Conservation (phyloP, 805 yeast species). For the Suhomyces sp. region DNA sequence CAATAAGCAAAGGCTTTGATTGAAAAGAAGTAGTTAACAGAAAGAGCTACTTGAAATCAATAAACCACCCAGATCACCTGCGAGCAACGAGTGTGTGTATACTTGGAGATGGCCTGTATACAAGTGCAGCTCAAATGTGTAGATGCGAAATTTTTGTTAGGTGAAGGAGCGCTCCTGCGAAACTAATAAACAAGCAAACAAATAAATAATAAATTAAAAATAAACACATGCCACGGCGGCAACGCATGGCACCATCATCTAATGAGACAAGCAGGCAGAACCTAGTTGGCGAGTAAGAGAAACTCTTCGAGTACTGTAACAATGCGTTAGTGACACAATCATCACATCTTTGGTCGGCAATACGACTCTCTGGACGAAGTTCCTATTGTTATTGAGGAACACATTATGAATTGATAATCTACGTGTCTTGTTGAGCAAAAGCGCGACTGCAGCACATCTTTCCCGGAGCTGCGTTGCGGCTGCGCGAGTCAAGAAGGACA, state of each 20-base stretch:
- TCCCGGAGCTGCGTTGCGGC: not conserved
- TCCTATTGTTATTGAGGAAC: not conserved
- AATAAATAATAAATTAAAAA: not conserved
- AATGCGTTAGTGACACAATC: not conserved
- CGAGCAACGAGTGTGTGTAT: not conserved
- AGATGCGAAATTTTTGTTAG: not conserved
- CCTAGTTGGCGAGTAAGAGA: not conserved
- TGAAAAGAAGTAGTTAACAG: not conserved
- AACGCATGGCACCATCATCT: not conserved
- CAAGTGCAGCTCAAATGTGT: not conserved
- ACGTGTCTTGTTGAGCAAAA: not conserved
- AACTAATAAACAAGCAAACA: not conserved
- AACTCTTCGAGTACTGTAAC: not conserved
- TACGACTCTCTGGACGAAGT: not conserved
- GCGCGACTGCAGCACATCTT: not conserved
- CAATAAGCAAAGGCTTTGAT: not conserved
- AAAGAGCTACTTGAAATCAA: not conserved
- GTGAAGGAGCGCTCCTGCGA: constrained; percentile 1
- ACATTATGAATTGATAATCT: not conserved
- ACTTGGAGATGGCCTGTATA: not conserved
- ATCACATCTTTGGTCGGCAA: not conserved
- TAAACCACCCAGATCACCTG: not conserved
- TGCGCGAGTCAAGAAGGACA: not conserved
- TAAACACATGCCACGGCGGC: not conserved
- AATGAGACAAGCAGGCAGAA: not conserved